Evolutionary conservation across 169 alveolate species (phyloP).

Genomic region (Eimeria acervulina): DNA sequence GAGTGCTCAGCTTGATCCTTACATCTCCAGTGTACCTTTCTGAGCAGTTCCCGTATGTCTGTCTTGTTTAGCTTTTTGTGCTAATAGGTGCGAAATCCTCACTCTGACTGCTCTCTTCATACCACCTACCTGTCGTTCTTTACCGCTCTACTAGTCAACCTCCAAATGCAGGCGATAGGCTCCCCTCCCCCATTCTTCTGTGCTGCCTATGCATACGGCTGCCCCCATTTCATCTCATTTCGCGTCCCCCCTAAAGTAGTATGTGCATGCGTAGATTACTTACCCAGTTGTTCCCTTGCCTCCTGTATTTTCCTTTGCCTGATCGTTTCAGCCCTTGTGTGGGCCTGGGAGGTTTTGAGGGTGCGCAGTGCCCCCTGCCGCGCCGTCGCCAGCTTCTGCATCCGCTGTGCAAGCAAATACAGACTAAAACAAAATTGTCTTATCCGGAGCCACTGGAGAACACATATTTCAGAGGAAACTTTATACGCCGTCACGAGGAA

Average conservation of each 20-base stretch:
- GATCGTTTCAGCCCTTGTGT: constrained; percentile 21
- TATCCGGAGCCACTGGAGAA: background rate
- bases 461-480: background rate
- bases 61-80: background rate
- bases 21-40: background rate
- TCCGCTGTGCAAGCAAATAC: background rate
- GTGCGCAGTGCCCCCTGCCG: constrained; percentile 41
- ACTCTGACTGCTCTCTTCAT: background rate
- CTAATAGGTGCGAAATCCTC: background rate
- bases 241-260: background rate
- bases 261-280: background rate
- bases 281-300: constrained; percentile 51
- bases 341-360: constrained; percentile 67
- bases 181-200: background rate
- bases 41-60: background rate
- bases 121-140: background rate
- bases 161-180: background rate
- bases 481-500: background rate
- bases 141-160: background rate
- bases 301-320: background rate
- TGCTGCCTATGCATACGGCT: background rate
- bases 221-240: background rate
- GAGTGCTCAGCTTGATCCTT: background rate
- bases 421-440: background rate
- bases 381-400: constrained; percentile 58